phyloP scores from a whole-genome alignment of 306 rosid genomes.

The Rubus idaeus region DNA sequence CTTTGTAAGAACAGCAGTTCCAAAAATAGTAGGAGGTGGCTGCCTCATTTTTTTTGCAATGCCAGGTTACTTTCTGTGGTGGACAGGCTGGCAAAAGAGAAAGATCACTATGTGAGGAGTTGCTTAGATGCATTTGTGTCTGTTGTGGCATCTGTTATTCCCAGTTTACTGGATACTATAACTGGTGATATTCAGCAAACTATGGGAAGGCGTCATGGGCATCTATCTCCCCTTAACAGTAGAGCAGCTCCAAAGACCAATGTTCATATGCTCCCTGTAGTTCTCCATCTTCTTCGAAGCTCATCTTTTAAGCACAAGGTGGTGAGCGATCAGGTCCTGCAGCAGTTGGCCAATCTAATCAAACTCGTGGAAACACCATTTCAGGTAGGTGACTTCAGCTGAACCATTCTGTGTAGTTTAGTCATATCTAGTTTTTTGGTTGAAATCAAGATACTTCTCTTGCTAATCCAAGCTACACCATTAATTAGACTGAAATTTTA shows the following conservation, averaged over 20 bases:
- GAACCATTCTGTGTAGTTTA: conserved; percentile 15
- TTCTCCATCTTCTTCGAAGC: conserved; percentile 92
- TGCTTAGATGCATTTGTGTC: conserved; percentile 76
- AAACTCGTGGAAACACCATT: conserved; percentile 80
- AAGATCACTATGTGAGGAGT: conserved; percentile 71
- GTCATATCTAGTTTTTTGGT: background rate
- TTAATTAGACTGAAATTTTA: background rate
- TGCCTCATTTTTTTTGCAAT: conserved; percentile 85
- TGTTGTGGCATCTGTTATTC: conserved; percentile 71
- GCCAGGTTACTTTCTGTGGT: conserved; percentile 80
- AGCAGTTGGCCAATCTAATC: conserved; percentile 75
- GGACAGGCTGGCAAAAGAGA: conserved; percentile 90
- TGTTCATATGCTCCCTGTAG: conserved; percentile 83
- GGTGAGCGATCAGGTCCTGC: conserved; percentile 65
- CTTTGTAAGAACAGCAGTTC: conserved; percentile 56
- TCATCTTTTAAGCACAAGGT: conserved; percentile 80
- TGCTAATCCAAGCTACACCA: background rate
- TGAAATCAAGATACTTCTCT: background rate
- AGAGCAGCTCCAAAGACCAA: conserved; percentile 79
- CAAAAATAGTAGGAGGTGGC: conserved; percentile 74
- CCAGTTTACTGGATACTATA: conserved; percentile 77
- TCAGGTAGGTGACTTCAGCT: conserved; percentile 58
- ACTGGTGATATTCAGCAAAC: conserved; percentile 80
- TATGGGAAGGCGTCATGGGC: conserved; percentile 92
- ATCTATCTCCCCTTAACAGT: conserved; percentile 64